These are phyloP conservation scores for Lasiodiplodia hormozganensis DNA, from an alignment of 2,329 filamentous ascomycete species.

Conservation along the genomic window DNA sequence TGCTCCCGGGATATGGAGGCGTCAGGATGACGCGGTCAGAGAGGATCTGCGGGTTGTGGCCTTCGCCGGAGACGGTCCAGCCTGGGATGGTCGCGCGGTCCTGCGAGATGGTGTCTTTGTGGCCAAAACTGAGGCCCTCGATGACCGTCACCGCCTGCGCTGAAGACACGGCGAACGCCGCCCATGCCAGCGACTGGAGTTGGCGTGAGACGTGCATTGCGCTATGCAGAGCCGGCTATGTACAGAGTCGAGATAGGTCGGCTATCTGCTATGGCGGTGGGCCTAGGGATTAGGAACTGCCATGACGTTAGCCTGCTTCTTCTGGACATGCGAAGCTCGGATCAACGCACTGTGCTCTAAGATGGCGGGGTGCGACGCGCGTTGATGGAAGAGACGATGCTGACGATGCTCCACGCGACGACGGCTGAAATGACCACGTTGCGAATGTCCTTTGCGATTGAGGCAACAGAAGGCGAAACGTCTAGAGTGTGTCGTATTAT, in stretches of 20 bases:
- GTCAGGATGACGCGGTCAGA: conserved; percentile 94
- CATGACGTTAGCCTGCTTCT: conserved; percentile 1
- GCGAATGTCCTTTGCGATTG: conserved; percentile 59
- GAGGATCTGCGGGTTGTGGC: conserved; percentile 66
- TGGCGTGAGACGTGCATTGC: conserved; percentile 45
- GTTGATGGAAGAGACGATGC: conserved; percentile 36
- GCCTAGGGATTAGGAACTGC: not conserved
- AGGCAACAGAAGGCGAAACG: conserved; percentile 56
- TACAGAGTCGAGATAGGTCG: conserved; percentile 11
- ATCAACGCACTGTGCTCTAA: conserved; percentile 32
- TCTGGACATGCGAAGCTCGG: conserved; percentile 31
- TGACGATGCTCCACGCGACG: conserved; percentile 53
- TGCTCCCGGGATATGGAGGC: conserved; percentile 83
- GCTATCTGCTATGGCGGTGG: not conserved
- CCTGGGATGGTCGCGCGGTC: conserved; percentile 63
- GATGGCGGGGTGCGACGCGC: conserved; percentile 9
- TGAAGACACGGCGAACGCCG: conserved; percentile 56
- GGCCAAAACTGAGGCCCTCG: conserved; percentile 79
- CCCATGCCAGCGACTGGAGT: conserved; percentile 51
- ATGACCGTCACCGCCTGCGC: conserved; percentile 71
- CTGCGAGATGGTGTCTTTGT: conserved; percentile 68
- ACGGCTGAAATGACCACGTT: conserved; percentile 58
- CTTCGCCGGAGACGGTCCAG: conserved; percentile 62
- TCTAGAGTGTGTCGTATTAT: conserved; percentile 60
- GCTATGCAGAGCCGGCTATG: conserved; percentile 31